These are phyloP conservation scores for Leptosphaerulina australis DNA, from an alignment of 2,329 filamentous ascomycete species.

Conservation along the genomic window DNA sequence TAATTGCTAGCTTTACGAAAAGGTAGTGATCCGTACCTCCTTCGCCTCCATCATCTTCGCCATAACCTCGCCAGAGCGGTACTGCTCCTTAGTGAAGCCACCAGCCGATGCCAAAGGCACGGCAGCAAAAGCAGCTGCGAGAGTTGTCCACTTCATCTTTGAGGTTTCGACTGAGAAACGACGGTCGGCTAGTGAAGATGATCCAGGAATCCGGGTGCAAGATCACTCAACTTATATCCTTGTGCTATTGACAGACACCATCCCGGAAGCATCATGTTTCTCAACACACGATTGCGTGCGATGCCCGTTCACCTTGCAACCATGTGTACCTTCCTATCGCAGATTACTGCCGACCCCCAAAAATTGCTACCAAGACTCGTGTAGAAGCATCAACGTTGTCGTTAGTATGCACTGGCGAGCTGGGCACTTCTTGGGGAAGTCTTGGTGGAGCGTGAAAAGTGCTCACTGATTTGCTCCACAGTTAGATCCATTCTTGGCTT, in stretches of 20 bases:
- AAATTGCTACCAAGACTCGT: conserved; percentile 37
- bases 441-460: conserved; percentile 21
- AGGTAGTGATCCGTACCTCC: conserved; percentile 28
- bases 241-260: conserved; percentile 2
- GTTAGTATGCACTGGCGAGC: conserved; percentile 23
- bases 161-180: conserved; percentile 29
- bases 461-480: conserved; percentile 22
- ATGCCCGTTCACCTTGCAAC: conserved; percentile 15
- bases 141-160: conserved; percentile 44
- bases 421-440: conserved; percentile 27
- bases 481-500: conserved; percentile 25
- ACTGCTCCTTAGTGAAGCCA: conserved; percentile 38
- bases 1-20: background rate
- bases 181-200: conserved; percentile 30
- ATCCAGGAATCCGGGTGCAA: conserved; percentile 21
- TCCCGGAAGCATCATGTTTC: conserved; percentile 8
- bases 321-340: conserved; percentile 44
- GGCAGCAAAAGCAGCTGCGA: conserved; percentile 36
- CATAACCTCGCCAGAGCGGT: conserved; percentile 45
- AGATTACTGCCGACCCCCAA: conserved; percentile 34
- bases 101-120: conserved; percentile 41
- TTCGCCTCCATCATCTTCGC: conserved; percentile 44
- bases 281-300: conserved; percentile 21
- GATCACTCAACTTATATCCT: conserved; percentile 23
- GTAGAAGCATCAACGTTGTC: conserved; percentile 26